phyloP scores from a whole-genome alignment of 441 rosid species.

The Flueggea neowawraea region DNA sequence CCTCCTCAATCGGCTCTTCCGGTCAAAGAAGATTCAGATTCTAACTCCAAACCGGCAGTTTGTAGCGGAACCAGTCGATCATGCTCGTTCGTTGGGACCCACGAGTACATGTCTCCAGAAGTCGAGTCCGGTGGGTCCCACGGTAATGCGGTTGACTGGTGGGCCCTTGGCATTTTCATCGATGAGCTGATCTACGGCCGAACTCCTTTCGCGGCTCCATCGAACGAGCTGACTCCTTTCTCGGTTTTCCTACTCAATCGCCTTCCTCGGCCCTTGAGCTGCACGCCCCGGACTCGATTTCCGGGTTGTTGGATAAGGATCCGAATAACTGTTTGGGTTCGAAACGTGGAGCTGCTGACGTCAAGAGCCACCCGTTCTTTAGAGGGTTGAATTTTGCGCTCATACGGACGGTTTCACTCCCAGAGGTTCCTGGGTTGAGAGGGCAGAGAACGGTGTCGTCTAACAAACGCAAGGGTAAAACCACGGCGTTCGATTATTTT shows the following conservation, averaged over 20 bases:
- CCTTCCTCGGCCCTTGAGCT: slow-evolving; percentile 46
- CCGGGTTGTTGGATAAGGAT: slow-evolving; percentile 59
- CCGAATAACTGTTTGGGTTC: slow-evolving; percentile 63
- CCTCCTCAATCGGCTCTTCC: slow-evolving; percentile 51
- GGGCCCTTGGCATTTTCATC: slow-evolving; percentile 81
- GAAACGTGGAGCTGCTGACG: slow-evolving; percentile 56
- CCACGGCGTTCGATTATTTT: slow-evolving; percentile 64
- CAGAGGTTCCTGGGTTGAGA: slow-evolving; percentile 46
- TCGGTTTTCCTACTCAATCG: slow-evolving; percentile 50
- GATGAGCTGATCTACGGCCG: slow-evolving; percentile 79
- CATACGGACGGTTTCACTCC: slow-evolving; percentile 68
- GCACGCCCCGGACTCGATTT: slow-evolving; percentile 57
- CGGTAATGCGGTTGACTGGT: slow-evolving; percentile 93
- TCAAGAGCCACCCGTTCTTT: slow-evolving; percentile 78
- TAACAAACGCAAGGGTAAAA: slow-evolving; percentile 19
- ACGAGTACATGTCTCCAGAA: slow-evolving; percentile 93
- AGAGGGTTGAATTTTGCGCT: slow-evolving; percentile 71
- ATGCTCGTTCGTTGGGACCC: slow-evolving; percentile 88
- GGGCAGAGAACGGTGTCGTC: slow-evolving; percentile 38
- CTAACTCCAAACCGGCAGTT: slow-evolving; percentile 56
- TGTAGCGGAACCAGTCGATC: slow-evolving; percentile 65
- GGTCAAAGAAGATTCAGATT: slow-evolving; percentile 48
- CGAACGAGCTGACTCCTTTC: slow-evolving; percentile 61
- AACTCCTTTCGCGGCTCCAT: slow-evolving; percentile 70
- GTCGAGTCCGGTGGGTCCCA: slow-evolving; percentile 81